These are phyloP conservation scores for Handroanthus guayacan DNA, from an alignment of 257 asterid genomes.

Conservation along the genomic window DNA sequence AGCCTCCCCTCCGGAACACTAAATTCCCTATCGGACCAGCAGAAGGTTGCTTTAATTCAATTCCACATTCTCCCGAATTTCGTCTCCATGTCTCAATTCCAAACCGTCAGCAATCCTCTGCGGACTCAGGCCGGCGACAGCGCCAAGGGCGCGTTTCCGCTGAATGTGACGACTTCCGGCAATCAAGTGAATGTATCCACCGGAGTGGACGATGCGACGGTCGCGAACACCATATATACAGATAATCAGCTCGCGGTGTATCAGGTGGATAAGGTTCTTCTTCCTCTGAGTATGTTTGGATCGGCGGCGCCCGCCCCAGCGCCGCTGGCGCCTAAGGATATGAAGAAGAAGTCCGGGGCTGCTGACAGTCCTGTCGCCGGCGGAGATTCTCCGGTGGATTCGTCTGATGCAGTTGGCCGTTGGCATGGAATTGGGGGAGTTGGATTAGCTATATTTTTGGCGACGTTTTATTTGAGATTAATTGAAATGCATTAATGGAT, in stretches of 20 bases:
- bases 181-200: slow-evolving; percentile 84
- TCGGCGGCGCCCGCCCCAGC: slow-evolving; percentile 65
- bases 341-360: slow-evolving; percentile 48
- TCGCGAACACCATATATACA: slow-evolving; percentile 64
- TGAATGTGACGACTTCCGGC: slow-evolving; percentile 78
- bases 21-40: slow-evolving; percentile 73
- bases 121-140: slow-evolving; percentile 87
- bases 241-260: slow-evolving; percentile 82
- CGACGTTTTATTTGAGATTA: slow-evolving; percentile 41
- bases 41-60: slow-evolving; percentile 66
- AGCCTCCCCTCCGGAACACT: slow-evolving; percentile 70
- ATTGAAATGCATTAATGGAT: background rate
- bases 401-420: slow-evolving; percentile 49
- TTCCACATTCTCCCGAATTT: slow-evolving; percentile 73
- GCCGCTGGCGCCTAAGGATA: slow-evolving; percentile 38
- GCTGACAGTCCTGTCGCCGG: slow-evolving; percentile 58
- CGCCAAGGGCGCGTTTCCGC: slow-evolving; percentile 56
- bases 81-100: slow-evolving; percentile 72
- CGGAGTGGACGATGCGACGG: slow-evolving; percentile 74
- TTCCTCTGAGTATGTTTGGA: slow-evolving; percentile 75
- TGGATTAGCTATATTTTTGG: slow-evolving; percentile 41
- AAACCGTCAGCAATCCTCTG: slow-evolving; percentile 84
- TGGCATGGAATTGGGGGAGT: slow-evolving; percentile 51
- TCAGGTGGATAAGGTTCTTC: slow-evolving; percentile 83
- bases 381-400: slow-evolving; percentile 55